Evolutionary conservation across 2,329 filamentous ascomycete species (phyloP), one percentile per base, ranked within the genome.

Genomic region (Mariannaea elegans): DNA sequence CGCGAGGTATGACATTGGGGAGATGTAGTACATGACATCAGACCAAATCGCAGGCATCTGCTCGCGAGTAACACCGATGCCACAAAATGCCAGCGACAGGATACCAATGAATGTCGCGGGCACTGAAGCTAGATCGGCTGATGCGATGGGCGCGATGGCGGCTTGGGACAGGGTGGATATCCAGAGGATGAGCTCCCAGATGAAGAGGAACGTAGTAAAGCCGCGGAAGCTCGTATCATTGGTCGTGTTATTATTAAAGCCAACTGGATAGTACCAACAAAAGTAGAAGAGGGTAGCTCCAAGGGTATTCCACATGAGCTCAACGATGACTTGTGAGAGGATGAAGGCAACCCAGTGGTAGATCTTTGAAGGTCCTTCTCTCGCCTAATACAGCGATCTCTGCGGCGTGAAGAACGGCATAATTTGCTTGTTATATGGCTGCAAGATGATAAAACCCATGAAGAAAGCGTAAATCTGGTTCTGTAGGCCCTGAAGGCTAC

Each of bases 341-440:
- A 95, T 90, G 72, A 95, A 95, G 4, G 91, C 87, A 69, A 90
- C 87, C 92, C 92, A 96, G 55, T 87, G 87, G 76, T 96, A 96
- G 0, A 90, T 87, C 77, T 93, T 94, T 46, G 89, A 91, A 0
- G 92, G 92, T 1, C 91, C 86, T 76, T 95, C 92, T 48, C 91
- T 90, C 18, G 90, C 91, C 76, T 95, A 92, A 76, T 94, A 96
- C 0, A 96, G 81, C 9, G 89, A 85, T 45, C 92, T 86, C 71
- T 94, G 91, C 18, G 89, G 86, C 65, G 94, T 89, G 67, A 95
- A 95, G 68, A 92, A 89, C 1, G 92, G 92, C 90, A 95, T 93
- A 36, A 89, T 90, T 70, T 93, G 90, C 73, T 92, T 88, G 2
- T 89, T 84, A 31, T 93, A 82, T 68, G 84, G 68, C 82, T 82